phyloP scores from a whole-genome alignment of 2,329 filamentous ascomycete genomes.

The Neofusicoccum cordaticola region DNA sequence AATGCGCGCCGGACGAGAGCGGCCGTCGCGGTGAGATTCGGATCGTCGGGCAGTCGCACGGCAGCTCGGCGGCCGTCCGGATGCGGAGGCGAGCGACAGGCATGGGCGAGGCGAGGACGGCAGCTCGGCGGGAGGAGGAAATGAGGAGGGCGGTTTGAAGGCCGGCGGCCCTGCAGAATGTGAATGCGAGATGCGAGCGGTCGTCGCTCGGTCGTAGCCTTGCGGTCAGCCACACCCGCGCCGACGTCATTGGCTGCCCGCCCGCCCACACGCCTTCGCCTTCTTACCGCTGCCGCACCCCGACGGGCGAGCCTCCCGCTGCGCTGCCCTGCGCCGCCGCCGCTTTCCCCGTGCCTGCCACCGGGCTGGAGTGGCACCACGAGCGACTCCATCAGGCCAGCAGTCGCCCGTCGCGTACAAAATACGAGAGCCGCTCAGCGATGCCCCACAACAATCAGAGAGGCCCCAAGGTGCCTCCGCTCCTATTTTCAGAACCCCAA shows the following conservation, averaged over 20 bases:
- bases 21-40: neutral
- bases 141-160: neutral
- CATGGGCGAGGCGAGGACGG: too few relatives aligned
- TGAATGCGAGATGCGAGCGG: neutral
- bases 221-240: neutral
- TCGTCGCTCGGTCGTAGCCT: neutral
- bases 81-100: neutral
- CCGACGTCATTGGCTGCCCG: neutral
- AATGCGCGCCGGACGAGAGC: neutral
- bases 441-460: neutral
- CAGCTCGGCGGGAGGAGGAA: too few relatives aligned
- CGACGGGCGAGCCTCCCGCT: neutral
- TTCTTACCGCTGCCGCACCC: neutral
- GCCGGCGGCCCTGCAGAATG: neutral
- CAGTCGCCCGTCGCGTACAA: neutral
- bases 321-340: neutral
- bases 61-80: neutral
- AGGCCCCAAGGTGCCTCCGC: neutral
- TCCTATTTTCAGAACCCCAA: neutral
- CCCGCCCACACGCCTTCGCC: neutral
- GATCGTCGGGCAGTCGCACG: neutral
- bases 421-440: neutral
- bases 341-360: too few relatives aligned
- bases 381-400: neutral
- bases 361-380: neutral